These are phyloP conservation scores for Cicer cuneatum DNA, from an alignment of 306 rosid species.

Conservation along the genomic window DNA sequence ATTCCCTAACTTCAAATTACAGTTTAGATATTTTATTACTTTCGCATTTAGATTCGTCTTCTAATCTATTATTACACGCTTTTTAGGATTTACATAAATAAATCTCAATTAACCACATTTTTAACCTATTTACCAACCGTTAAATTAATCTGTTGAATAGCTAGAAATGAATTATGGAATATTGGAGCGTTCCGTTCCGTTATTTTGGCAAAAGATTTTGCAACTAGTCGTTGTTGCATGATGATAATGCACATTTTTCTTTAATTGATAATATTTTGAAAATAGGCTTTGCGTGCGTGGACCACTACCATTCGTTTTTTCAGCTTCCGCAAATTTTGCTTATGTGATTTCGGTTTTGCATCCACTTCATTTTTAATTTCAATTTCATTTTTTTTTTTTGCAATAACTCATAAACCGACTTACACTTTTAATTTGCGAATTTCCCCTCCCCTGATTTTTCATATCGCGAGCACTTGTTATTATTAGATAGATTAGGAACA, in stretches of 20 bases:
- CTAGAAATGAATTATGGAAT: too few species aligned
- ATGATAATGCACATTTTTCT: conserved; percentile 53
- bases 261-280: conserved; percentile 39
- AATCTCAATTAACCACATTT: not conserved
- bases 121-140: not conserved
- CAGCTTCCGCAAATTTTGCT: conserved; percentile 39
- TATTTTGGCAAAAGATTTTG: conserved; percentile 43
- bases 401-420: conserved; percentile 5
- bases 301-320: conserved; percentile 58
- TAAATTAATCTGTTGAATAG: too few species aligned
- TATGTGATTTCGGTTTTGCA: conserved; percentile 44
- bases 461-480: conserved; percentile 33
- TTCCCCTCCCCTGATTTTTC: conserved; percentile 35
- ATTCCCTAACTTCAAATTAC: not conserved
- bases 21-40: not conserved
- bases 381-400: not conserved
- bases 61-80: not conserved
- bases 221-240: conserved; percentile 31
- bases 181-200: not conserved
- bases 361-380: conserved; percentile 46
- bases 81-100: conserved; percentile 2
- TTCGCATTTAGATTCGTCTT: conserved; percentile 10
- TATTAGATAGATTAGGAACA: not conserved
- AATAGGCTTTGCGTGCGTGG: conserved; percentile 59
- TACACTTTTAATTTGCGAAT: not conserved